A percentile compares a stretch with the other conserved stretches of the same genome.
phyloP scores from a whole-genome alignment of 1,284 basidiomycete species.

The Fomitopsis palustris region DNA sequence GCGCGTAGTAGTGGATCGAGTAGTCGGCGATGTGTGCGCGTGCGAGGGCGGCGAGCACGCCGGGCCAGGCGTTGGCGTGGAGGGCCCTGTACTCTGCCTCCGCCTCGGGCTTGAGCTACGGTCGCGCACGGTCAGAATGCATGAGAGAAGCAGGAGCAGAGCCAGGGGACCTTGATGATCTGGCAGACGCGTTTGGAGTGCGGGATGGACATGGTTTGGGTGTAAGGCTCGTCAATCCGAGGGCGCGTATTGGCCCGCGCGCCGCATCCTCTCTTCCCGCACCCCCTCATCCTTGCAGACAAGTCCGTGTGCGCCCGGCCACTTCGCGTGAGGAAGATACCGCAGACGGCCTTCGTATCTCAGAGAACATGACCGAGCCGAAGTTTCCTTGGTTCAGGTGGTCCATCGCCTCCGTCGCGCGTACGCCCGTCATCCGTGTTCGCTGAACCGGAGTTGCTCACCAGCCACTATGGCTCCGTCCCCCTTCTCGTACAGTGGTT shows the following conservation, averaged over 20 bases:
- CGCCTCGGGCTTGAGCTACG: constrained; percentile 58
- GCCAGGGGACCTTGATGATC: constrained; percentile 54
- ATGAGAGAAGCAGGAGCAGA: background rate
- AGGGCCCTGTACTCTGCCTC: constrained; percentile 67
- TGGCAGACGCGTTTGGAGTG: constrained; percentile 64
- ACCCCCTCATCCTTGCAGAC: background rate
- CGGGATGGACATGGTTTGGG: background rate
- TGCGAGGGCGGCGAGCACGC: constrained; percentile 63
- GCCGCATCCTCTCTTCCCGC: background rate
- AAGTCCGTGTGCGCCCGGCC: too few species aligned
- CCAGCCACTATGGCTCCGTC: background rate
- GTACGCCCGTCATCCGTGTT: constrained; percentile 36
- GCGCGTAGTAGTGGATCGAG: constrained; percentile 68
- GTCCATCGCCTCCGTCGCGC: constrained; percentile 38
- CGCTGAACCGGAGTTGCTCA: constrained; percentile 1
- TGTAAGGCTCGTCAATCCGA: background rate
- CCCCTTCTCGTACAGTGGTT: constrained; percentile 42
- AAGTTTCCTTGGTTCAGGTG: constrained; percentile 28
- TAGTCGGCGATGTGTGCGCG: constrained; percentile 74
- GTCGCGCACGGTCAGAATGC: background rate
- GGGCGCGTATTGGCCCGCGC: background rate
- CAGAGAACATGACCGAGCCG: constrained; percentile 1
- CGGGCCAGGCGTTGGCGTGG: constrained; percentile 69
- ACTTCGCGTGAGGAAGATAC: too few species aligned
- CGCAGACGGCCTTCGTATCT: too few species aligned